Conservation (phyloP, 176 grass and related monocot genomes). For the Typha latifolia region DNA sequence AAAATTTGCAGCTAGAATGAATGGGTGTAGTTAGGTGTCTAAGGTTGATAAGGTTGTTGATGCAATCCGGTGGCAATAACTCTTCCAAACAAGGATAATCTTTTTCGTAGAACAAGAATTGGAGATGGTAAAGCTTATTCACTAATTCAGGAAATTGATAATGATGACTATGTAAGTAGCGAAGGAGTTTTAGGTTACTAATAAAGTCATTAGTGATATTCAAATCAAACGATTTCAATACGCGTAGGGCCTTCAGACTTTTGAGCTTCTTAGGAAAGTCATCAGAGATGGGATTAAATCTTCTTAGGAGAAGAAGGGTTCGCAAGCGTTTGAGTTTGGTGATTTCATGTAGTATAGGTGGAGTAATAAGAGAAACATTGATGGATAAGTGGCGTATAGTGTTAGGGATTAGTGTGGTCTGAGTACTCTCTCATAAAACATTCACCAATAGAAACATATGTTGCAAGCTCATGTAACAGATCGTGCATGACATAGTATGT, state of each 20-base stretch:
- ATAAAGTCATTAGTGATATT: not conserved
- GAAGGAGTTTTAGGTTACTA: slow-evolving; percentile 8
- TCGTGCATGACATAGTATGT: slow-evolving; percentile 15
- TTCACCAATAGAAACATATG: slow-evolving; percentile 15
- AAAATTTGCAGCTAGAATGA: not conserved
- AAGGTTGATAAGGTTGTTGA: not conserved
- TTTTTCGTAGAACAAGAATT: not conserved
- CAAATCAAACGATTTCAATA: not conserved
- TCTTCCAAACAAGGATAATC: not conserved
- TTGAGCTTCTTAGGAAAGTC: not conserved
- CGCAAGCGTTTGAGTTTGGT: not conserved
- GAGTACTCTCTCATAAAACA: not conserved
- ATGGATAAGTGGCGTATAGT: slow-evolving; percentile 17
- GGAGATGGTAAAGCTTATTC: no score
- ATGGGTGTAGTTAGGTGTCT: not conserved
- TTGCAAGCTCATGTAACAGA: slow-evolving; percentile 6
- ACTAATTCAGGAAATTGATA: not conserved
- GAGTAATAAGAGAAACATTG: not conserved
- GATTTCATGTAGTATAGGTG: not conserved
- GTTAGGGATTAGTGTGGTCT: not conserved
- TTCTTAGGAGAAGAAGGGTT: not conserved
- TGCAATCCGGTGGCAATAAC: no score
- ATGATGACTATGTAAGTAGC: slow-evolving; percentile 3
- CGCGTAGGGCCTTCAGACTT: slow-evolving; percentile 2
- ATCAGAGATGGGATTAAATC: not conserved